These are phyloP conservation scores for Phytophthora ohioensis DNA, from an alignment of 352 stramenopile species.

Conservation along the genomic window DNA sequence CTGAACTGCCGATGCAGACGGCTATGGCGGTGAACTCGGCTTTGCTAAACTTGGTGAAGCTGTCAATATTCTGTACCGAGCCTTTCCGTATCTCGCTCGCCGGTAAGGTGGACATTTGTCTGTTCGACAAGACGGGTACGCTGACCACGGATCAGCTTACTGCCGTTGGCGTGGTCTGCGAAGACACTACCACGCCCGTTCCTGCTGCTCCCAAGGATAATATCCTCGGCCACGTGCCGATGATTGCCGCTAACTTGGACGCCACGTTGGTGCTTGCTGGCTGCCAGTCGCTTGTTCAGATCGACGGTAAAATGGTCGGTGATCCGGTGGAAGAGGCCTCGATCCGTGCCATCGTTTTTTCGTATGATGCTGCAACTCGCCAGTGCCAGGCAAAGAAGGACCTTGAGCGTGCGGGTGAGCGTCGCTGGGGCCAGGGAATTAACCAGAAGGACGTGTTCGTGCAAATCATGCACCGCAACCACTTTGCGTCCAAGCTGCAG, in stretches of 20 bases:
- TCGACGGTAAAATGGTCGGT: constrained; percentile 96
- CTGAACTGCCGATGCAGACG: constrained; percentile 98
- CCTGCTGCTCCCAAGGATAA: constrained; percentile 49
- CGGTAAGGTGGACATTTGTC: constrained; percentile 96
- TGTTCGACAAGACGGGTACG: constrained; percentile 99
- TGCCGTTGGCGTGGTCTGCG: constrained; percentile 92
- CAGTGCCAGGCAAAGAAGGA: constrained; percentile 82
- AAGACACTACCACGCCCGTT: constrained; percentile 63
- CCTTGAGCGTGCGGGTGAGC: constrained; percentile 70
- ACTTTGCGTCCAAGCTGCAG: constrained; percentile 96
- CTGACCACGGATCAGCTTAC: constrained; percentile 97
- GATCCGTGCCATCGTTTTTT: constrained; percentile 96
- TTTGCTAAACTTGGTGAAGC: constrained; percentile 94
- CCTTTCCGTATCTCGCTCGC: constrained; percentile 98
- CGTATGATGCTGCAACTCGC: constrained; percentile 77
- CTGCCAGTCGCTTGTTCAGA: constrained; percentile 98
- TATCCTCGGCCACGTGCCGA: constrained; percentile 73
- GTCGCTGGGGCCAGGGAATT: constrained; percentile 71
- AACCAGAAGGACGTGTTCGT: constrained; percentile 86
- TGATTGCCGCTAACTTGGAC: constrained; percentile 87
- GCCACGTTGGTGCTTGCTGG: constrained; percentile 85
- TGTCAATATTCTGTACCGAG: constrained; percentile 98
- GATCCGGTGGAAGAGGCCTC: constrained; percentile 98
- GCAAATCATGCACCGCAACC: constrained; percentile 94
- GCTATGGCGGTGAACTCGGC: constrained; percentile 97